These are phyloP conservation scores for Chernovozyma sophiae-reginae DNA, from an alignment of 1,139 yeast species.

Conservation along the genomic window DNA sequence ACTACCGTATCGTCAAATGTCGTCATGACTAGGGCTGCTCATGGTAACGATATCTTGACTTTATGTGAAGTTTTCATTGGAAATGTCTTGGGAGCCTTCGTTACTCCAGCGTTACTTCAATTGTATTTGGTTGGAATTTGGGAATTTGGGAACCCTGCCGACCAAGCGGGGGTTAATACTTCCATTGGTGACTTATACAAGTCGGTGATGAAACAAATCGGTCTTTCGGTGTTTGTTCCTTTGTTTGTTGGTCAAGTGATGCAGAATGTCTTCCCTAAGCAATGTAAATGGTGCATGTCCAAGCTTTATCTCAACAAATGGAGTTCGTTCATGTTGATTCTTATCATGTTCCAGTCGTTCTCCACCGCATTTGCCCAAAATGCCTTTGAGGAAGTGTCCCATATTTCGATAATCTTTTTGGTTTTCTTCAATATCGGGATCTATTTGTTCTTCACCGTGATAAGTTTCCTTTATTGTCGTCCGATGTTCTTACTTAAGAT, in stretches of 20 bases:
- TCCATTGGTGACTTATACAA: constrained; percentile 57
- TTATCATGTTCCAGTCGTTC: constrained; percentile 81
- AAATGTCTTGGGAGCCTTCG: constrained; percentile 76
- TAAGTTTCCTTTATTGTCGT: constrained; percentile 58
- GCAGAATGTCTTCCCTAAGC: constrained; percentile 65
- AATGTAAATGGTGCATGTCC: constrained; percentile 55
- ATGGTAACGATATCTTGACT: constrained; percentile 76
- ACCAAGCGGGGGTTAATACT: constrained; percentile 37
- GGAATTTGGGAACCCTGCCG: constrained; percentile 80
- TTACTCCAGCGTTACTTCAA: constrained; percentile 81
- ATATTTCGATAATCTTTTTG: constrained; percentile 64
- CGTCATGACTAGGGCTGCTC: constrained; percentile 82
- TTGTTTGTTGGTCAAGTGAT: constrained; percentile 82
- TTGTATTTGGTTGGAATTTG: constrained; percentile 60
- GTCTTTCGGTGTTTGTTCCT: constrained; percentile 79
- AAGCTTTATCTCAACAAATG: constrained; percentile 64
- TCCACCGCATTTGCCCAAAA: constrained; percentile 83
- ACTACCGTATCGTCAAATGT: constrained; percentile 90
- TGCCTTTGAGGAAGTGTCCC: constrained; percentile 71
- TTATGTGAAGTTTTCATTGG: constrained; percentile 84
- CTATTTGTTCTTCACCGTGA: constrained; percentile 65
- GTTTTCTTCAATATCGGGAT: constrained; percentile 80
- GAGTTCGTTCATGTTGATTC: constrained; percentile 71
- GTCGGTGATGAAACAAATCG: constrained; percentile 81
- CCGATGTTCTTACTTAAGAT: constrained; percentile 48